Percentiles rank a stretch among this genome's conserved stretches.
These are phyloP conservation scores for Zygosaccharomyces pseudobailii DNA, from an alignment of 1,139 yeast genomes.

Conservation along the genomic window DNA sequence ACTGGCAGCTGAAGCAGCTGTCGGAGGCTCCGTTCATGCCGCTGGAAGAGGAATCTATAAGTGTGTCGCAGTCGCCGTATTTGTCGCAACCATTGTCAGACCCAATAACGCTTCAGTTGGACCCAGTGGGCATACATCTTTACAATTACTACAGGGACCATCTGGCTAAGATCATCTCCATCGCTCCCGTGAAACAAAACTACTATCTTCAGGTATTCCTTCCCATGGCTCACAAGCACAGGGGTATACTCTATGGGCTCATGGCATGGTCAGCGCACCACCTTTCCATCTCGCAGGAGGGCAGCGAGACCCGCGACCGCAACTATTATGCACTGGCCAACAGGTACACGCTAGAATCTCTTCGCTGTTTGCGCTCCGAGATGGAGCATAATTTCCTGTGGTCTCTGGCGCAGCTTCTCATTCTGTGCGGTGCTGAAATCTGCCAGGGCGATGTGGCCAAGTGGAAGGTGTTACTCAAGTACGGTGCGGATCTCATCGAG, in stretches of 20 bases:
- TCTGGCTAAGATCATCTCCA: constrained; percentile 54
- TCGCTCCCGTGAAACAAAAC: constrained; percentile 63
- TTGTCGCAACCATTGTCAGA: constrained; percentile 24
- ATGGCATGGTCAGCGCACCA: constrained; percentile 68
- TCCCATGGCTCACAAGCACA: constrained; percentile 68
- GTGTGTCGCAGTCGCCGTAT: constrained; percentile 3
- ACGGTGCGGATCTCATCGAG: constrained; percentile 56
- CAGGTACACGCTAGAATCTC: constrained; percentile 18
- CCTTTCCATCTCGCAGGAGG: constrained; percentile 15
- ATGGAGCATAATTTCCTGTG: constrained; percentile 11
- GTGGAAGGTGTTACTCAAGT: constrained; percentile 58
- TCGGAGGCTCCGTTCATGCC: background rate
- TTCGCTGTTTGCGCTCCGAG: constrained; percentile 13
- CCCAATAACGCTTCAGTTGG: constrained; percentile 33
- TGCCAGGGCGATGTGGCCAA: constrained; percentile 70
- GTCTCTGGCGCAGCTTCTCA: constrained; percentile 55
- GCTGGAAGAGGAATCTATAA: constrained; percentile 1
- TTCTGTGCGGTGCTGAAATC: constrained; percentile 67
- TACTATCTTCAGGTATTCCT: constrained; percentile 68
- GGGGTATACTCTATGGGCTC: constrained; percentile 63
- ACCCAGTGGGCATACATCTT: constrained; percentile 44
- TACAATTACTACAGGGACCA: constrained; percentile 64
- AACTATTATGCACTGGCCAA: constrained; percentile 33
- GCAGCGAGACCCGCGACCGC: constrained; percentile 43
- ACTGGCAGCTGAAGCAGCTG: background rate